Evolutionary conservation across 441 rosid species (phyloP).

Genomic region (Mallotus japonicus): DNA sequence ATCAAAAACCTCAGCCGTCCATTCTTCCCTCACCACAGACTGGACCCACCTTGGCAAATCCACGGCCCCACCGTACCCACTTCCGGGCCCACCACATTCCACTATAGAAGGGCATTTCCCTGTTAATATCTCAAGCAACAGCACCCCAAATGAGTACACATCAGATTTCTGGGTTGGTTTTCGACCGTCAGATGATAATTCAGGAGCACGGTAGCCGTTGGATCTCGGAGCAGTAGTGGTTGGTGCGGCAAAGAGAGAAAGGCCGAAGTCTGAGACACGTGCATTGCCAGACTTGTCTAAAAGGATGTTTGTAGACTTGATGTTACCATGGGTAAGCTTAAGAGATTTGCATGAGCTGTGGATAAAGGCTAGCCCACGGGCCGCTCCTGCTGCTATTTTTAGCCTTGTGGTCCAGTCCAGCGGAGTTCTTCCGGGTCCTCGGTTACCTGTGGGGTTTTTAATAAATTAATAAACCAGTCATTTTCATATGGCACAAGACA

Average conservation of each 20-base stretch:
- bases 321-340: conserved; percentile 79
- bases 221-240: conserved; percentile 44
- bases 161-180: conserved; percentile 80
- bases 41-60: conserved; percentile 97
- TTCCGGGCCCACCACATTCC: conserved; percentile 45
- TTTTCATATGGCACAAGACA: not conserved
- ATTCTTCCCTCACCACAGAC: conserved; percentile 78
- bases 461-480: not conserved
- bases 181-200: conserved; percentile 65
- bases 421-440: conserved; percentile 80
- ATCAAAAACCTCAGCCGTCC: conserved; percentile 92
- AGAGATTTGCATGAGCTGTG: conserved; percentile 64
- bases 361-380: conserved; percentile 73
- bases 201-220: conserved; percentile 92
- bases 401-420: conserved; percentile 76
- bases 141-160: conserved; percentile 83
- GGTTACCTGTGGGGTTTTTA: conserved; percentile 54
- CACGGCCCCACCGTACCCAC: conserved; percentile 62
- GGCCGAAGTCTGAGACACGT: conserved; percentile 82
- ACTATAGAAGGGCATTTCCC: conserved; percentile 58
- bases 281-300: conserved; percentile 61
- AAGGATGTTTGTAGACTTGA: conserved; percentile 82
- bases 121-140: conserved; percentile 74
- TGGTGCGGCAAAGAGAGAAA: conserved; percentile 51
- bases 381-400: conserved; percentile 74